Evolutionary conservation across 495 filamentous ascomycete genomes (phyloP).

Genomic region (Platismatia glauca): DNA sequence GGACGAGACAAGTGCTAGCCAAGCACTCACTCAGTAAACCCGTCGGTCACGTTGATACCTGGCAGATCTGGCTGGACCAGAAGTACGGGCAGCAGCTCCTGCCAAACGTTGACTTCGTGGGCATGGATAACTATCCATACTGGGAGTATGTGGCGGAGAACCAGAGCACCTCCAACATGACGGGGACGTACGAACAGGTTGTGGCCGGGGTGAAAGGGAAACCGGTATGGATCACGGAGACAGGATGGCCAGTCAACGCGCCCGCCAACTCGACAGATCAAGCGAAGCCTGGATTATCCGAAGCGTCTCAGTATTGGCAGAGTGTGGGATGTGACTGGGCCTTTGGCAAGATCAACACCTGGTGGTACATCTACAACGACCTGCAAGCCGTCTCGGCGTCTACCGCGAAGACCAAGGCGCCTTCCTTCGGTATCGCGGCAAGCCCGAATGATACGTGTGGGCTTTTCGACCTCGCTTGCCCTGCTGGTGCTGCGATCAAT

Average conservation of each 20-base stretch:
- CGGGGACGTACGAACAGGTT: slow-evolving; percentile 37
- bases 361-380: slow-evolving; percentile 37
- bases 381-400: background rate
- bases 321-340: slow-evolving; percentile 59
- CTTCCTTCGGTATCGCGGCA: background rate
- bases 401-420: background rate
- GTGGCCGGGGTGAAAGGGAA: slow-evolving; percentile 51
- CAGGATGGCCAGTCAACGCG: slow-evolving; percentile 73
- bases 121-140: slow-evolving; percentile 67
- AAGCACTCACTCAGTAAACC: slow-evolving; percentile 44
- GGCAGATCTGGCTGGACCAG: slow-evolving; percentile 71
- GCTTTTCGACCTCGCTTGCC: background rate
- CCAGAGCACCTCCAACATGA: slow-evolving; percentile 52
- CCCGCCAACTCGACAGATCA: slow-evolving; percentile 37
- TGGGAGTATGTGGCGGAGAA: slow-evolving; percentile 51
- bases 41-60: slow-evolving; percentile 86
- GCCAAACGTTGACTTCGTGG: slow-evolving; percentile 62
- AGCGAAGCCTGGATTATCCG: slow-evolving; percentile 52
- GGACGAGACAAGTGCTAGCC: slow-evolving; percentile 48
- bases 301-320: slow-evolving; percentile 72
- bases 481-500: background rate
- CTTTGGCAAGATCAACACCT: slow-evolving; percentile 59
- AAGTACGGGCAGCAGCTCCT: slow-evolving; percentile 57
- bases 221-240: slow-evolving; percentile 82
- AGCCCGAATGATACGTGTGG: background rate